Evolutionary conservation across 805 yeast genomes (phyloP), one percentile per base, ranked within the genome.

Genomic region (Pichia gijzeniarum): DNA sequence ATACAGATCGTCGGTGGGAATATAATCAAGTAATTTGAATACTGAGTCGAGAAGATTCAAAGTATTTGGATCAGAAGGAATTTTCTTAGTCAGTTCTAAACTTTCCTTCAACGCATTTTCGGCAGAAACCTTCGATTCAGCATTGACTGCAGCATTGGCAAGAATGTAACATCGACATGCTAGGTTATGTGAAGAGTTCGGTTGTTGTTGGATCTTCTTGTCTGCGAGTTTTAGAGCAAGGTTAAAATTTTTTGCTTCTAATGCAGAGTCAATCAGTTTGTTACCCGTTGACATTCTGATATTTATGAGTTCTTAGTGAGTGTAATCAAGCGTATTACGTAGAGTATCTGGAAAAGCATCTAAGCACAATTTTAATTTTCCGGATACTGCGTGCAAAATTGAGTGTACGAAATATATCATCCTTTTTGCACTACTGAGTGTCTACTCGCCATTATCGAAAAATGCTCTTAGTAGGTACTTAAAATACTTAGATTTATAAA

Each of bases 21-120:
- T 58, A 1, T 67, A 69, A n/a, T 67, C 58, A 35, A 59, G 49
- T 16, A 64, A 59, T 4, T 61, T 51, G 55, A 76, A 79, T 21
- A 78, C 68, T 1, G 63, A 64, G 41, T 69, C 69, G 39, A 83
- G 60, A 5, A 79, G 46, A 8, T 66, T 67, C 44, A 84, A 59
- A 0, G 87, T 65, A 30, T 70, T 66, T 0, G 73, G 68, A 52
- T 84, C 89, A 52, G 72, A 75, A 2, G 85, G 84, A 1, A 58
- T 60, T 45, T 68, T 68, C 16, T 43, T 51, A 30, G 60, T 46
- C n/a, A 57, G 57, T 12, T 44, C 64, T 47, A 21, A 62, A 48
- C 49, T 67, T 62, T 44, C 64, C 36, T 40, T 62, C 12, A 58
- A 38, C 2, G 77, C 71, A 38, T 61, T 65, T 2, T 53, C 49